Base-by-base conservation (phyloP, 2,329 filamentous ascomycete species). In the Aspergillus oerlinghausenensis region DNA sequence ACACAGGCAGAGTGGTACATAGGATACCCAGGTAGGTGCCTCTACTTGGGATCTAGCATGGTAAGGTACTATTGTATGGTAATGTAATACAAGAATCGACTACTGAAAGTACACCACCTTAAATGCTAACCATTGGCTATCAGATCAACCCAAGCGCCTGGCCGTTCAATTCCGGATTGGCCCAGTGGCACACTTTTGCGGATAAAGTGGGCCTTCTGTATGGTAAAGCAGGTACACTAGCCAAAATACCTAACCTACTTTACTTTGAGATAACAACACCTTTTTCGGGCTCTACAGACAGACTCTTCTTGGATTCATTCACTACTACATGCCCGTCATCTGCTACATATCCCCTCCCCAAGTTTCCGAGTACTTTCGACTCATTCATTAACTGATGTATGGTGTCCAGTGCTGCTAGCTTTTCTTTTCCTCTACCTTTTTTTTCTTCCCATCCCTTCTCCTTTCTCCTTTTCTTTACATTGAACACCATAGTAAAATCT, bases 341-440 rank as follows among this genome's bases (percentile, higher is more conserved):
- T 47, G 2, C 9, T 47, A 38, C 32, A 38, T 23, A 5, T 26
- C 11, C 43, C 11, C 23, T 26, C 43, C 23, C 11, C 43, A 14
- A 23, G 10, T 23, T 14, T 25, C 21, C 43, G 23, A 47, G 43
- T 47, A 47, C 21, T 14, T 47, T 47, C 26, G 43, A 26, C 23
- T 21, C 43, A 6, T 47, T 23, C 21, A 47, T 23, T 47, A 11
- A 17, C 32, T 38, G 32, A 38, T 47, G 21, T 11, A 47, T 50
- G n/a, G n/a, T 54, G 38, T 49, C 32, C 38, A 8, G 50, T 49
- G 21, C 49, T 28, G 48, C 42, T 48, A 23, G 47, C 52, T 53
- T 48, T 48, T 58, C 32, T 54, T 56, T 51, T 56, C 53, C 56
- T 54, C 56, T 57, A 55, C 49, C 55, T 47, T 59, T 55, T 49